Base-by-base conservation (phyloP, 2,329 filamentous ascomycete species). In the Cytospora paraplurivora region DNA sequence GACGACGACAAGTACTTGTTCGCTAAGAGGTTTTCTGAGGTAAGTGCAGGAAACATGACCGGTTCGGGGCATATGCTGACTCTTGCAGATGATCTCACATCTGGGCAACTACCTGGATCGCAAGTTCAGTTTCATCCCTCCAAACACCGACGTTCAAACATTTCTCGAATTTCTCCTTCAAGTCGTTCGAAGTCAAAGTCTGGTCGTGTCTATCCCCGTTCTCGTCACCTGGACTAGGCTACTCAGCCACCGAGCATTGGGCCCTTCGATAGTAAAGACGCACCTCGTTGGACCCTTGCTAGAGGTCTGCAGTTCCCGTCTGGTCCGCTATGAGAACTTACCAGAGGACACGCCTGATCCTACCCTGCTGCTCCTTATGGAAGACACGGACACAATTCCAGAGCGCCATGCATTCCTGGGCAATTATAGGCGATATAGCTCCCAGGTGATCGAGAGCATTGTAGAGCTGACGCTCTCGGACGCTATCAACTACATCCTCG, bases 361-460 rank as follows among this genome's bases (percentile, higher is more conserved):
- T 1, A 93, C 90, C 0, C 85, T 93, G 64, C 80, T 92, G 12
- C 95, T 97, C 68, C 82, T 99, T 1, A 83, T 93, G 71, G 93
- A 98, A 72, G 95, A 99, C 72, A 96, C 97, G 62, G 95, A 99
- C 72, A 98, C 94, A 0, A 81, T 94, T 21, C 95, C 95, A 0
- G 95, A 99, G 74, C 86, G 93, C 32, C 95, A 99, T 76, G 92
- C 93, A 1, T 99, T 99, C 74, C 83, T 98, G 12, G 93, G 94
- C 4, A 98, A 99, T 72, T 99, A 99, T 75, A 85, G 95, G 47
- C 86, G 95, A 64, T 98, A 97, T 72, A 95, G 93, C 74, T 88
- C 88, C 3, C 89, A 91, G 65, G 85, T 97, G 33, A 92, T 99
- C 62, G 94, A 98, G 76, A 85, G 85, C 17, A 92, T 98, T 67